Evolutionary conservation across 2,329 filamentous ascomycete genomes (phyloP), one percentile per base, ranked within the genome.

Genomic region (Eurotiales sp.): DNA sequence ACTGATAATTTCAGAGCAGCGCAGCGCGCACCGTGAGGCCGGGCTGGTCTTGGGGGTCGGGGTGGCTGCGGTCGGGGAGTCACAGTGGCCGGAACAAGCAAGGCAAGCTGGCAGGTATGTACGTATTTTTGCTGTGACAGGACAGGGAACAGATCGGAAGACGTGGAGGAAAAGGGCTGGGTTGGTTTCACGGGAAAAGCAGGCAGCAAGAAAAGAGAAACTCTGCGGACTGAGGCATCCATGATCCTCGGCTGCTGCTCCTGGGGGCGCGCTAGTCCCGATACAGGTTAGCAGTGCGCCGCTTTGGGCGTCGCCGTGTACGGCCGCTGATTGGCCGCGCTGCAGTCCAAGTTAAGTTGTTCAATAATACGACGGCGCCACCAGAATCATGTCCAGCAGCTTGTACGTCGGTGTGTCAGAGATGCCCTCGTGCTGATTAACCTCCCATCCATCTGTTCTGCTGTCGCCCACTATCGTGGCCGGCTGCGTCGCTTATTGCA

Each of bases 101-200:
- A 42, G 44, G 43, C 43, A 52, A 51, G 43, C 51, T 30, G 22
- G 23, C 23, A 32, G 25, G 32, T 15, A 15, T 34, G 39, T 17
- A 46, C n/a, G n/a, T n/a, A n/a, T n/a, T n/a, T n/a, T n/a, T n/a
- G n/a, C 17, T 41, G 41, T 46, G 43, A 41, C 34, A 42, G 50
- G 44, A 37, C 46, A 49, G 46, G 47, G 23, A 50, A 32, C 25
- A 27, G 37, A 23, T 50, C 39, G 46, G 23, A 40, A 15, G 14
- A n/a, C 27, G 40, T 22, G 40, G 23, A 15, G 15, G 21, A 17
- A 37, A 37, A 37, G 36, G 37, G 46, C 36, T 32, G 46, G 40
- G 40, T n/a, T n/a, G n/a, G n/a, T 48, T 41, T 48, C 46, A 41
- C 46, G 46, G 46, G 46, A 48, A 48, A 48, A 48, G 46, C 46